Evolutionary conservation across 768 basidiomycete genomes (phyloP).

Genomic region (Kwoniella sp.): DNA sequence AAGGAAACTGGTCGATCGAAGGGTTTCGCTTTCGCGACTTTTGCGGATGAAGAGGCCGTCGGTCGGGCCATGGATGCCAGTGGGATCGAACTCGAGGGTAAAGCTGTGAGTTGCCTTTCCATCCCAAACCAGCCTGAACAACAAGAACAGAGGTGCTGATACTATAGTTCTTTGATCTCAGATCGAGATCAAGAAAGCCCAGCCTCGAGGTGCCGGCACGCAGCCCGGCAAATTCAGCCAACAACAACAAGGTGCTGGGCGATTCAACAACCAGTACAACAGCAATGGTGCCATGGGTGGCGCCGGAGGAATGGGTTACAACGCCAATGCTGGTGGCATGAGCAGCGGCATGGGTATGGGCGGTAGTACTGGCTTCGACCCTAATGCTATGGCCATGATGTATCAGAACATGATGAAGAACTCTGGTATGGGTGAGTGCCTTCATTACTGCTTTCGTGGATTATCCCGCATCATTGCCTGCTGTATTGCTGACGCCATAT

Average conservation of each 20-base stretch:
- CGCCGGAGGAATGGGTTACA: conserved; percentile 67
- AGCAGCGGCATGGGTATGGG: conserved; percentile 39
- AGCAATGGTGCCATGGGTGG: conserved; percentile 70
- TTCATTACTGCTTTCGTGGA: background rate
- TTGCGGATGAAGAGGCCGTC: conserved; percentile 82
- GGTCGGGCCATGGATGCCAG: conserved; percentile 85
- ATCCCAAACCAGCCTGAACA: background rate
- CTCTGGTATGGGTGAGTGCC: conserved; percentile 25
- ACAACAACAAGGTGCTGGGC: conserved; percentile 41
- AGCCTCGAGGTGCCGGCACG: conserved; percentile 65
- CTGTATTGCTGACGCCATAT: background rate
- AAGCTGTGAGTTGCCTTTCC: conserved; percentile 67
- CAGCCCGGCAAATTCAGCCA: conserved; percentile 40
- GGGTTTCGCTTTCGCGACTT: conserved; percentile 97
- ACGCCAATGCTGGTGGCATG: conserved; percentile 73
- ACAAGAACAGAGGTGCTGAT: conserved; percentile 9
- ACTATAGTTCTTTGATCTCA: conserved; percentile 50
- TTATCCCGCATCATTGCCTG: background rate
- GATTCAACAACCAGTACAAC: conserved; percentile 34
- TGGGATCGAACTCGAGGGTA: conserved; percentile 90
- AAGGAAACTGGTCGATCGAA: conserved; percentile 64
- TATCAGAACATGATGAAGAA: conserved; percentile 81
- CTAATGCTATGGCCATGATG: conserved; percentile 84
- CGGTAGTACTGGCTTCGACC: conserved; percentile 67
- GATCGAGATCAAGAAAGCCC: conserved; percentile 97